Percentiles rank a stretch among this genome's conserved stretches.
These are phyloP conservation scores for Ettlia oleoabundans DNA, from an alignment of 139 green algal genomes.

Conservation along the genomic window DNA sequence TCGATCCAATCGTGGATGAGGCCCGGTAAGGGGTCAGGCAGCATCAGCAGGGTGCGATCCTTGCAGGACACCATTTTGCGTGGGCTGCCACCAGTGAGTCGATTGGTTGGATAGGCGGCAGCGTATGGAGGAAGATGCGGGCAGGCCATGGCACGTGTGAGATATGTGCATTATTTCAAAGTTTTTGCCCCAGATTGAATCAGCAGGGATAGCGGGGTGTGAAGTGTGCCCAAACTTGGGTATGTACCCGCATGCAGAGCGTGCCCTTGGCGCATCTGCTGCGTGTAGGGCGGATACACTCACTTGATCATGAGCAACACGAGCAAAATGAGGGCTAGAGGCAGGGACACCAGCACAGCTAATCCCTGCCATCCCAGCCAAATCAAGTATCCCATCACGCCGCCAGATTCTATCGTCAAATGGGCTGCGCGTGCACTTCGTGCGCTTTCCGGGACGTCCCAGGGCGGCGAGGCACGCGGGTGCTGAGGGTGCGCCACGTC, in stretches of 20 bases:
- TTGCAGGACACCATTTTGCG: constrained; percentile 1
- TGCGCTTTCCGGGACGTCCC: no score
- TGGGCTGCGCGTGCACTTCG: no score
- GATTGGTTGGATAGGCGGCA: neutral
- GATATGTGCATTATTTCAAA: neutral
- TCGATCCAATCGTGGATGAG: constrained; percentile 9
- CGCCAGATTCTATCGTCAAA: neutral
- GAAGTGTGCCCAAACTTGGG: neutral
- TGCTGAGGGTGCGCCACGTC: neutral
- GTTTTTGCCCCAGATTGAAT: neutral
- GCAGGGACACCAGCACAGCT: neutral
- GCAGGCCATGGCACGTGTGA: neutral
- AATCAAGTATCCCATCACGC: neutral
- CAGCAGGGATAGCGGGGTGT: neutral
- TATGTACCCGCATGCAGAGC: neutral
- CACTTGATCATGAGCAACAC: constrained; percentile 2
- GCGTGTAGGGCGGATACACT: neutral
- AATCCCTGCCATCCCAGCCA: neutral
- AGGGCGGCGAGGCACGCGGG: neutral
- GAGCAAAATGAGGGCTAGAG: neutral
- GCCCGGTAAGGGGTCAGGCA: constrained; percentile 11
- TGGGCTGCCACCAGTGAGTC: constrained; percentile 19
- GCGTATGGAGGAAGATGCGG: no score
- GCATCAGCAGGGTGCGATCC: neutral
- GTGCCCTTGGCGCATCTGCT: neutral